Percentiles rank a stretch among this genome's conserved stretches.
phyloP scores from a whole-genome alignment of 2,329 filamentous ascomycete genomes.

The Fusarium euwallaceae region DNA sequence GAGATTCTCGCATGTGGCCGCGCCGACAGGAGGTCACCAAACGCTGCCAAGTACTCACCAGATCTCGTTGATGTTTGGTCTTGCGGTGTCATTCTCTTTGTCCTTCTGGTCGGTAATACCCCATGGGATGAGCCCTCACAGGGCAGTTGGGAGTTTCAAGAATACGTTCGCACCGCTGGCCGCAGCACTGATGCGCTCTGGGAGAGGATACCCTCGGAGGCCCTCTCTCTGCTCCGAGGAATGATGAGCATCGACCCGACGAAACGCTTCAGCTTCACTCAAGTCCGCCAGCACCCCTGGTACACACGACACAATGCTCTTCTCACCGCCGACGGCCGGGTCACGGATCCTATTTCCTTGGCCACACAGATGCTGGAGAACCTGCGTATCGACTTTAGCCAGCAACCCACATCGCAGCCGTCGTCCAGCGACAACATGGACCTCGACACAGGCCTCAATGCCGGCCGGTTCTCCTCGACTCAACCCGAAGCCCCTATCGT shows the following conservation, averaged over 20 bases:
- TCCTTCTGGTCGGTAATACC: conserved; percentile 94
- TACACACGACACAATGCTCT: conserved; percentile 87
- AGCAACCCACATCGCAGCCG: conserved; percentile 68
- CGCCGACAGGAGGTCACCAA: conserved; percentile 60
- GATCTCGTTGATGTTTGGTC: conserved; percentile 96
- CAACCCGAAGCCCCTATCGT: conserved; percentile 84
- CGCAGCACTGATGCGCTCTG: conserved; percentile 88
- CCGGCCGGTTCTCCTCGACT: conserved; percentile 76
- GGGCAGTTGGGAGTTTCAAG: conserved; percentile 89
- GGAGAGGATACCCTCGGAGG: conserved; percentile 79
- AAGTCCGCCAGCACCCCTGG: conserved; percentile 94
- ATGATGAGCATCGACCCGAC: conserved; percentile 88
- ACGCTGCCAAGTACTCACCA: conserved; percentile 75
- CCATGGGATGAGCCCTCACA: conserved; percentile 95
- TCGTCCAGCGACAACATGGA: conserved; percentile 73
- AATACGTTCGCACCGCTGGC: conserved; percentile 86
- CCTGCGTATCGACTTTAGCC: conserved; percentile 87
- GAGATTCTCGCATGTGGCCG: conserved; percentile 78
- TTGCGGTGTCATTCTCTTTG: conserved; percentile 97
- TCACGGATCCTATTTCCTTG: conserved; percentile 83
- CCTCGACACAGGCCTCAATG: conserved; percentile 67
- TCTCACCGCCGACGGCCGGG: conserved; percentile 78
- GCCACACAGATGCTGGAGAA: conserved; percentile 97
- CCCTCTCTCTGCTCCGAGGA: conserved; percentile 86
- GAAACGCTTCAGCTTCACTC: conserved; percentile 85